Evolutionary conservation across 192 early-diverging fungal species (phyloP).

Genomic region (Coemansia sp.): DNA sequence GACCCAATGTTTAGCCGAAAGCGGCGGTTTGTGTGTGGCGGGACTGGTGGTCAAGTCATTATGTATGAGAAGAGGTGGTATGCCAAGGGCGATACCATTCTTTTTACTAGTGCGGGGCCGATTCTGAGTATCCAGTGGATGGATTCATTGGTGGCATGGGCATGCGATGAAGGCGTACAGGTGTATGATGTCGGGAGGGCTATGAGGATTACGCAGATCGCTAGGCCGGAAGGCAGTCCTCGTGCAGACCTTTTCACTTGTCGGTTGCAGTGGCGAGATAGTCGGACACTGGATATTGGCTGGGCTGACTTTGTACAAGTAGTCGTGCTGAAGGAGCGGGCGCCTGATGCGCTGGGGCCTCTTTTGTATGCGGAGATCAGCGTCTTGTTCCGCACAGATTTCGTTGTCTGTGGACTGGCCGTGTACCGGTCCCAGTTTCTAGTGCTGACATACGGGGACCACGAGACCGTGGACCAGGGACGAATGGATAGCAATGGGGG

Average conservation of each 20-base stretch:
- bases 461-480: conserved; percentile 12
- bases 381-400: conserved; percentile 59
- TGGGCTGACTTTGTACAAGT: conserved; percentile 96
- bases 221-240: conserved; percentile 76
- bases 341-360: conserved; percentile 15
- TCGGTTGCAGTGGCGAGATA: conserved; percentile 84
- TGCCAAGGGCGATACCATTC: conserved; percentile 74
- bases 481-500: not conserved
- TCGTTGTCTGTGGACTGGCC: conserved; percentile 85
- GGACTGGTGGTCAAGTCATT: conserved; percentile 83
- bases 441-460: conserved; percentile 53
- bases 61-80: conserved; percentile 86
- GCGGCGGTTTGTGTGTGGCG: conserved; percentile 87
- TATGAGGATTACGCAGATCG: conserved; percentile 83
- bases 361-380: conserved; percentile 59
- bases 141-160: conserved; percentile 88
- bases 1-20: conserved; percentile 87
- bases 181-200: conserved; percentile 77
- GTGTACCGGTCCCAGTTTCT: conserved; percentile 56
- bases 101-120: conserved; percentile 89
- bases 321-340: conserved; percentile 67
- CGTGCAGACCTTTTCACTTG: conserved; percentile 84
- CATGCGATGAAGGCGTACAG: conserved; percentile 87
- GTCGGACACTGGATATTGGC: conserved; percentile 79
- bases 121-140: conserved; percentile 89